Evolutionary conservation across 768 basidiomycete genomes (phyloP).

Genomic region (Kwoniella newhampshirensis): DNA sequence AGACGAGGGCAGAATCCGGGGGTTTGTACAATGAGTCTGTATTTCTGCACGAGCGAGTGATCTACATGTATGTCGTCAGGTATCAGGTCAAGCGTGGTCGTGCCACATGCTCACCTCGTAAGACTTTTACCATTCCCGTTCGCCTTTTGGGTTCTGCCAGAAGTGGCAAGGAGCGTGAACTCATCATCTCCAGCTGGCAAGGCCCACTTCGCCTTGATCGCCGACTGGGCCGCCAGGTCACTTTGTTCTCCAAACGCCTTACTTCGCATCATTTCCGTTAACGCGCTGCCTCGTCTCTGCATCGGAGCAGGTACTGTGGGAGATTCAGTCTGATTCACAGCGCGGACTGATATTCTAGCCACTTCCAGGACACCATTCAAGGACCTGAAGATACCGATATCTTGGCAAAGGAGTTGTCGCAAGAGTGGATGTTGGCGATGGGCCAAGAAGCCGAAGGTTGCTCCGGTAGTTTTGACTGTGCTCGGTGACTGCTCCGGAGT

Average conservation of each 20-base stretch:
- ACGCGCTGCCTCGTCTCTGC: conserved; percentile 30
- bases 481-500: conserved; percentile 26
- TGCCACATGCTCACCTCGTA: conserved; percentile 12
- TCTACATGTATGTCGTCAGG: conserved; percentile 3
- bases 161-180: neutral
- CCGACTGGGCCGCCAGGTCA: conserved; percentile 16
- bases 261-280: conserved; percentile 45
- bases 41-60: conserved; percentile 75
- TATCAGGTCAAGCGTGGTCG: neutral
- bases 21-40: conserved; percentile 64
- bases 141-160: neutral
- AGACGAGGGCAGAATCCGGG: conserved; percentile 65
- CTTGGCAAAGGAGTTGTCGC: conserved; percentile 16
- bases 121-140: neutral
- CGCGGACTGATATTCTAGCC: conserved; percentile 16
- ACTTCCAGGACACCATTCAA: conserved; percentile 40
- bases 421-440: conserved; percentile 15
- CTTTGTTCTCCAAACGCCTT: conserved; percentile 10
- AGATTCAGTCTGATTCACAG: neutral
- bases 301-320: neutral
- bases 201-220: conserved; percentile 28
- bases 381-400: conserved; percentile 44
- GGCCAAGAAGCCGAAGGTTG: conserved; percentile 14
- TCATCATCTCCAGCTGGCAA: conserved; percentile 18
- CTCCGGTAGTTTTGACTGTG: neutral